Evolutionary conservation across 352 stramenopile genomes (phyloP).

Genomic region (Pythium grandisporangium): DNA sequence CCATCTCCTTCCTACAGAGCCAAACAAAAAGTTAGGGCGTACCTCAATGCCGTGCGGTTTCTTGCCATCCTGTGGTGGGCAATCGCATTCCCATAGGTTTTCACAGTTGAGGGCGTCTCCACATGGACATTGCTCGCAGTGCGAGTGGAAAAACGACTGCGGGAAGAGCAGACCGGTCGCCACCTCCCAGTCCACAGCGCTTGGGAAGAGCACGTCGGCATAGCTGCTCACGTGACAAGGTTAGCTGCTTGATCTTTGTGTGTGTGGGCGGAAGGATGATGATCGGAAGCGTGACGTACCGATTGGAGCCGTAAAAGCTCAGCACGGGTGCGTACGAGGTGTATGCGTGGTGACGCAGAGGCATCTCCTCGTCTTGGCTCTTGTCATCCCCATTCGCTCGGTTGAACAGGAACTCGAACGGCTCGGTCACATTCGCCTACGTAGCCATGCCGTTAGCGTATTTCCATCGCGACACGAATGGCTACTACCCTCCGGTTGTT

Average conservation of each 20-base stretch:
- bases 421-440: constrained; percentile 92
- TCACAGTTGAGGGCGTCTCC: constrained; percentile 54
- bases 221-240: too few species aligned
- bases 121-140: constrained; percentile 72
- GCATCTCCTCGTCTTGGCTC: constrained; percentile 90
- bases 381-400: constrained; percentile 96
- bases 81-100: constrained; percentile 78
- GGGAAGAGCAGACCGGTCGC: constrained; percentile 88
- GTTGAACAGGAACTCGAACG: constrained; percentile 98
- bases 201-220: constrained; percentile 97
- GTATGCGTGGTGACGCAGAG: constrained; percentile 87
- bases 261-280: too few species aligned
- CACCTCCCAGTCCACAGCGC: constrained; percentile 92
- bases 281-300: too few species aligned
- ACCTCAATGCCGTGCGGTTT: constrained; percentile 72
- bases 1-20: too few species aligned
- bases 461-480: constrained; percentile 3
- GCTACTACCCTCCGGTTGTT: too few species aligned
- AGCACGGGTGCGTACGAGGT: constrained; percentile 94
- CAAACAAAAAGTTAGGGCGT: not conserved
- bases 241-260: too few species aligned
- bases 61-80: constrained; percentile 34
- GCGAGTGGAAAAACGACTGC: constrained; percentile 85
- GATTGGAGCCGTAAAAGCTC: constrained; percentile 94
- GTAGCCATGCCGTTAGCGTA: not conserved